A percentile compares a stretch with the other conserved stretches of the same genome.
These are phyloP conservation scores for Bacidia rubella DNA, from an alignment of 495 filamentous ascomycete species.

Conservation along the genomic window DNA sequence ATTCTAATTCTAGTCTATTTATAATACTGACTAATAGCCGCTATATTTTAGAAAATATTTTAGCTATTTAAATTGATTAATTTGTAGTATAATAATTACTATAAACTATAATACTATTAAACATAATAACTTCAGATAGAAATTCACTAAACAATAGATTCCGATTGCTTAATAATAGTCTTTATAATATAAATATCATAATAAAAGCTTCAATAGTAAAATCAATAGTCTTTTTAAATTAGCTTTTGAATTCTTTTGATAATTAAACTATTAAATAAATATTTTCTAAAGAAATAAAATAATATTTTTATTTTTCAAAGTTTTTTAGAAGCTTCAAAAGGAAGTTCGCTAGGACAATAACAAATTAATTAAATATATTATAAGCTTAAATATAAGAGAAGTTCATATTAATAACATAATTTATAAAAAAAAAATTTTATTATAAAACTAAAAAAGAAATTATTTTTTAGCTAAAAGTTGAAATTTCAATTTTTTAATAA, in stretches of 20 bases:
- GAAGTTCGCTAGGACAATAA: neutral
- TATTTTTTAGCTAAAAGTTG: conserved; percentile 1
- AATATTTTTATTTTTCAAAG: neutral
- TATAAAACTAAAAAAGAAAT: too few relatives aligned
- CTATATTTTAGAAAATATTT: neutral
- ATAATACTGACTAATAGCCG: neutral
- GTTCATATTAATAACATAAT: neutral
- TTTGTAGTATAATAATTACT: neutral
- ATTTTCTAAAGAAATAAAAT: neutral
- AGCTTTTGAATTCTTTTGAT: neutral
- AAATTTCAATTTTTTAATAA: neutral
- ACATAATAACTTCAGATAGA: neutral
- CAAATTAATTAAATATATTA: neutral
- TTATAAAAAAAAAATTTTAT: neutral
- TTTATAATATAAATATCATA: too few relatives aligned
- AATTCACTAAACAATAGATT: too few relatives aligned
- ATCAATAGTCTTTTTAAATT: too few relatives aligned
- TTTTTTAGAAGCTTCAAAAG: neutral
- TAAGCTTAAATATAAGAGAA: neutral
- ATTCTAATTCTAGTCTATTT: neutral
- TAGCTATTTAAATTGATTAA: neutral
- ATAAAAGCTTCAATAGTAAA: too few relatives aligned
- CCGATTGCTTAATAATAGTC: too few relatives aligned
- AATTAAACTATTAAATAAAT: neutral
- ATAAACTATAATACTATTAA: neutral